These are phyloP conservation scores for Cryptosporidium andersoni DNA, from an alignment of 169 alveolate species.

Conservation along the genomic window DNA sequence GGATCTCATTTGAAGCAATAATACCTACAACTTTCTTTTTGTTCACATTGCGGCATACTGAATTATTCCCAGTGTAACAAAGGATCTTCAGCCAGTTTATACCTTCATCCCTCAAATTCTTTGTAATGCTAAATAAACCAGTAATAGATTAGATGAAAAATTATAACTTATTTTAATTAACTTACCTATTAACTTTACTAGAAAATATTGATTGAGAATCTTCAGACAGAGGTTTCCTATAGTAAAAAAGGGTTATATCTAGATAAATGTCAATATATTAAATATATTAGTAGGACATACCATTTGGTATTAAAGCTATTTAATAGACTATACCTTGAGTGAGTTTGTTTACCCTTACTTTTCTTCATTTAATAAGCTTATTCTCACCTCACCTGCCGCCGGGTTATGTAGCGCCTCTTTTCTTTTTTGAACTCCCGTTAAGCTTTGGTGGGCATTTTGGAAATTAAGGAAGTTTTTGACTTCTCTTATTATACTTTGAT, in stretches of 20 bases:
- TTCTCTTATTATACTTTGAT: too few species aligned
- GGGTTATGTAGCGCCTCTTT: conserved; percentile 8
- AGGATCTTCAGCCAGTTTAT: conserved; percentile 35
- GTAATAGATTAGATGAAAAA: background rate
- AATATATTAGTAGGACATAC: conserved; percentile 7
- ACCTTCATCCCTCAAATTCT: conserved; percentile 5
- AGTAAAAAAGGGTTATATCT: background rate
- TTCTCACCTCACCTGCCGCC: conserved; percentile 5
- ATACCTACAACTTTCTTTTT: conserved; percentile 15
- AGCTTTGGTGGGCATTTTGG: too few species aligned
- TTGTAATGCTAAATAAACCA: conserved; percentile 4
- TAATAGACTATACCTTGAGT: conserved; percentile 41
- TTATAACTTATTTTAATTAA: background rate
- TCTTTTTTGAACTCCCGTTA: too few species aligned
- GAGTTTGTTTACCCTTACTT: background rate
- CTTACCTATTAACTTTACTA: conserved; percentile 42
- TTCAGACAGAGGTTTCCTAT: conserved; percentile 26
- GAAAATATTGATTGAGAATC: conserved; percentile 18
- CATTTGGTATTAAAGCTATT: conserved; percentile 20
- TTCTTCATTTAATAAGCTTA: conserved; percentile 11
- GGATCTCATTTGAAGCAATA: conserved; percentile 9
- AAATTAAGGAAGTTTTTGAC: too few species aligned
- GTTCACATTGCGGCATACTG: conserved; percentile 7
- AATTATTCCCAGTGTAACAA: conserved; percentile 37
- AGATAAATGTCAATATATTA: background rate